These are phyloP conservation scores for Funneliformis caledonium DNA, from an alignment of 371 early-diverging fungal species.

Conservation along the genomic window DNA sequence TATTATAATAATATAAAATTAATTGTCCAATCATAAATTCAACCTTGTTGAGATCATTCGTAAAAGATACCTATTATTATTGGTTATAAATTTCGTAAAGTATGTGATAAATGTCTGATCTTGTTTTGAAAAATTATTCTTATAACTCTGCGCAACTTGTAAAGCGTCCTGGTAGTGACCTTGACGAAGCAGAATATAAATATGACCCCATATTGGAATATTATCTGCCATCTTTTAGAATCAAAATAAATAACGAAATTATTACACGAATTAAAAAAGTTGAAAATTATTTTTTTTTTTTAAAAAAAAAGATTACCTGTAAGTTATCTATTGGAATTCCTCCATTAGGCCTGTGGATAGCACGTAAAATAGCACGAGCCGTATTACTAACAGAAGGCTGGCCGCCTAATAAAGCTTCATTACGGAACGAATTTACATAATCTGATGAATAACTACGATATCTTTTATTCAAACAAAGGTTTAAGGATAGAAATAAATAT, in stretches of 20 bases:
- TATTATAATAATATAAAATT: not conserved
- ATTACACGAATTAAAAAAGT: not conserved
- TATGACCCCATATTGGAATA: slow-evolving; percentile 36
- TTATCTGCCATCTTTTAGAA: slow-evolving; percentile 24
- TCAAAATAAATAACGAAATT: not conserved
- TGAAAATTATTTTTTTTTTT: too few species aligned
- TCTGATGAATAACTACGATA: slow-evolving; percentile 47
- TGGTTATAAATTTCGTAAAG: slow-evolving; percentile 12
- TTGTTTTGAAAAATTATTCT: not conserved
- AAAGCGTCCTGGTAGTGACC: slow-evolving; percentile 24
- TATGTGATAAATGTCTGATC: slow-evolving; percentile 22
- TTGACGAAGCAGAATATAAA: slow-evolving; percentile 21
- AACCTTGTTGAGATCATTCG: not conserved
- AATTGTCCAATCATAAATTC: not conserved
- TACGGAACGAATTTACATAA: slow-evolving; percentile 47
- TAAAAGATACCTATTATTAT: slow-evolving; percentile 20
- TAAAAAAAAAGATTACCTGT: not conserved
- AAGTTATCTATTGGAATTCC: slow-evolving; percentile 19
- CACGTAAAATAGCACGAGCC: slow-evolving; percentile 61
- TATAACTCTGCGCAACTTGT: slow-evolving; percentile 4
- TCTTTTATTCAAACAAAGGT: slow-evolving; percentile 1
- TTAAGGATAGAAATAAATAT: not conserved
- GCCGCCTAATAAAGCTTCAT: slow-evolving; percentile 72
- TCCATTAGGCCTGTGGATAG: slow-evolving; percentile 34
- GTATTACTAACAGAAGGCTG: slow-evolving; percentile 66